phyloP scores from a whole-genome alignment of 1,139 yeast species.

The Sugiyamaella neomexicana region DNA sequence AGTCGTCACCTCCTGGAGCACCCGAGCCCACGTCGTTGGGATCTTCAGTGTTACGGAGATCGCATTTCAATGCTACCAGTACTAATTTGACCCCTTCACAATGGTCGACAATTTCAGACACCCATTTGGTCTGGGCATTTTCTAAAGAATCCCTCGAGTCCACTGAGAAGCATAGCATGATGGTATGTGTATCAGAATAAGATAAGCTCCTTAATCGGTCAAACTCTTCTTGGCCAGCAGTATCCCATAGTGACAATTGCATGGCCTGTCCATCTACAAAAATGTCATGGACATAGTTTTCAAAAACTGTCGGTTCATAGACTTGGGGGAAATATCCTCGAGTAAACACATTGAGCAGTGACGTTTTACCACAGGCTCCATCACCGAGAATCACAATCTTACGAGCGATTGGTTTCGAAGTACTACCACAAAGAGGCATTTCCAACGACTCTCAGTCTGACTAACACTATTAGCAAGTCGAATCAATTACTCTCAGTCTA shows the following conservation, averaged over 20 bases:
- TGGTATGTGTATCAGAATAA: slow-evolving; percentile 93
- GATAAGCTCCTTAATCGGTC: slow-evolving; percentile 87
- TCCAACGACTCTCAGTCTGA: too few species aligned
- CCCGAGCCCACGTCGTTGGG: slow-evolving; percentile 24
- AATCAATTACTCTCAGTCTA: too few species aligned
- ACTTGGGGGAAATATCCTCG: slow-evolving; percentile 98
- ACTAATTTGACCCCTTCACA: slow-evolving; percentile 96
- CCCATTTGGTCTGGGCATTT: slow-evolving; percentile 95
- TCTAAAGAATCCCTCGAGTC: slow-evolving; percentile 94
- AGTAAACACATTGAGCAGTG: slow-evolving; percentile 91
- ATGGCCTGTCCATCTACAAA: slow-evolving; percentile 93
- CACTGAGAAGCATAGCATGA: slow-evolving; percentile 92
- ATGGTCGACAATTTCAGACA: slow-evolving; percentile 92
- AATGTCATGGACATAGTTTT: slow-evolving; percentile 95
- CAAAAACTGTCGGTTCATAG: slow-evolving; percentile 97
- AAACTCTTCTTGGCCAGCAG: slow-evolving; percentile 98
- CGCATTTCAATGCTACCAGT: slow-evolving; percentile 92
- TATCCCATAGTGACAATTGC: slow-evolving; percentile 94
- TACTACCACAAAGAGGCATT: slow-evolving; percentile 73
- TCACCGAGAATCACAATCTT: slow-evolving; percentile 96
- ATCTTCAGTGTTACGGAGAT: slow-evolving; percentile 63
- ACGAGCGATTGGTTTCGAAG: slow-evolving; percentile 72
- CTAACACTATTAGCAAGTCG: too few species aligned
- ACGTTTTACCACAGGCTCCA: slow-evolving; percentile 94
- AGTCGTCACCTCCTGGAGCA: slow-evolving; percentile 31